A percentile compares a stretch with the other conserved stretches of the same genome.
These are phyloP conservation scores for Pyrenophora teres DNA, from an alignment of 2,329 filamentous ascomycete species.

Conservation along the genomic window DNA sequence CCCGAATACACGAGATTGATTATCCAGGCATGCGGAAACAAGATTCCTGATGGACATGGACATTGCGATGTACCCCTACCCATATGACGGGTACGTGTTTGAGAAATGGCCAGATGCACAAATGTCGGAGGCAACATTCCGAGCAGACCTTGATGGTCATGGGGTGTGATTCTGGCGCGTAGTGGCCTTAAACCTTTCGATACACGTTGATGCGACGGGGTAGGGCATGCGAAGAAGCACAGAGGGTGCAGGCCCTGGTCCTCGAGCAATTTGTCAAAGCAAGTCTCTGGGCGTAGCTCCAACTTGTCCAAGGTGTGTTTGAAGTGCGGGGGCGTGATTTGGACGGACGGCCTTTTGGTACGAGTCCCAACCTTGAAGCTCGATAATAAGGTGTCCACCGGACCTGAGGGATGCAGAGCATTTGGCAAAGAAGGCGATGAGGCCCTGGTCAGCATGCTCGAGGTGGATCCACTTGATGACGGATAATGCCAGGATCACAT, in stretches of 20 bases:
- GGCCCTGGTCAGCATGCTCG: slow-evolving; percentile 42
- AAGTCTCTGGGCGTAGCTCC: slow-evolving; percentile 42
- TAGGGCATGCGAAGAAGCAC: slow-evolving; percentile 35
- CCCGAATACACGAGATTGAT: slow-evolving; percentile 15
- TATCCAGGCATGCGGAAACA: slow-evolving; percentile 11
- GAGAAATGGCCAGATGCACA: neutral
- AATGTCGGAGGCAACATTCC: neutral
- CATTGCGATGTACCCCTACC: slow-evolving; percentile 9
- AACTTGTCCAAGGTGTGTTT: slow-evolving; percentile 29
- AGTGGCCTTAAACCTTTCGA: slow-evolving; percentile 30
- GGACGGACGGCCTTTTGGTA: slow-evolving; percentile 44
- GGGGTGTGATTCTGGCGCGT: neutral
- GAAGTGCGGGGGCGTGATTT: slow-evolving; percentile 42
- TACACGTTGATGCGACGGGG: slow-evolving; percentile 44
- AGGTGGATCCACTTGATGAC: slow-evolving; percentile 50
- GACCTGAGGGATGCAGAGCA: slow-evolving; percentile 35
- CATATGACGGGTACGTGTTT: slow-evolving; percentile 1
- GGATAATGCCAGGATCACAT: slow-evolving; percentile 47
- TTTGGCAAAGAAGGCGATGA: slow-evolving; percentile 40
- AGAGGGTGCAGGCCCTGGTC: slow-evolving; percentile 33
- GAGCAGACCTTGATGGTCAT: neutral
- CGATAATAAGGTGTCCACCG: slow-evolving; percentile 41
- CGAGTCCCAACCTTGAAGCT: slow-evolving; percentile 45
- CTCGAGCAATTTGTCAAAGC: slow-evolving; percentile 37
- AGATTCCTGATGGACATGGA: neutral